Base-by-base conservation (phyloP, 176 grass and related monocot genomes). In the Alopecurus myosuroides region DNA sequence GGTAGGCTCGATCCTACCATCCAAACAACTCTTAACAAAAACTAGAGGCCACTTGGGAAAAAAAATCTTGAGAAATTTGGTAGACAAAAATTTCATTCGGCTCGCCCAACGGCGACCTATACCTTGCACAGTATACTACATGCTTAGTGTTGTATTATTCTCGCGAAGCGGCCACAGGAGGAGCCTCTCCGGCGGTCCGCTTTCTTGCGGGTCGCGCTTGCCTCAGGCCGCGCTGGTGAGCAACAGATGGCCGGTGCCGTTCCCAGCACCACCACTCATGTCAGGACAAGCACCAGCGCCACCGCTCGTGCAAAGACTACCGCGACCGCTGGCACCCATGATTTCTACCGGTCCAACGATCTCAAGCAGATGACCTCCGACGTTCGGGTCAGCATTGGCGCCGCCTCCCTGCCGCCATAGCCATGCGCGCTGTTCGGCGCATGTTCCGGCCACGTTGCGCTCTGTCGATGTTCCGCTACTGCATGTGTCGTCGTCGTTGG, bases 191-290 rank as follows among this genome's bases (percentile, higher is more conserved):
- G 48, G 13, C 52, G 39, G 23, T 17, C 37, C 28, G 31, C 50
- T 19, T 11, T 37, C 22, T 12, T 26, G 20, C 22, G 11, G 11
- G 28, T 19, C 33, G 31, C 45, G 51, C 12, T 56, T 22, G 10
- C 18, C 50, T 68, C 67, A 64, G 0, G 87, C 76, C 0, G 76
- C 87, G 22, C 76, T 65, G 15, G 87, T 88, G 81, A 84, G 81
- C 87, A 92, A 48, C 84, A 85, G 17, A 89, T 81, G 1, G 91
- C 87, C 7, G 88, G 82, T 62, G 67, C 81, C 77, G 63, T 77
- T 9, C 91, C 87, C 10, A 89, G 74, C 35, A 74, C 81, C 81
- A 89, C 87, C 28, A 92, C 74, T 81, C 91, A 92, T 7, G 33
- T 34, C 36, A 92, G 80, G 1, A 55, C 77, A 20, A 92, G 35